These are phyloP conservation scores for Acer saccharum DNA, from an alignment of 345 rosid species.

Conservation along the genomic window DNA sequence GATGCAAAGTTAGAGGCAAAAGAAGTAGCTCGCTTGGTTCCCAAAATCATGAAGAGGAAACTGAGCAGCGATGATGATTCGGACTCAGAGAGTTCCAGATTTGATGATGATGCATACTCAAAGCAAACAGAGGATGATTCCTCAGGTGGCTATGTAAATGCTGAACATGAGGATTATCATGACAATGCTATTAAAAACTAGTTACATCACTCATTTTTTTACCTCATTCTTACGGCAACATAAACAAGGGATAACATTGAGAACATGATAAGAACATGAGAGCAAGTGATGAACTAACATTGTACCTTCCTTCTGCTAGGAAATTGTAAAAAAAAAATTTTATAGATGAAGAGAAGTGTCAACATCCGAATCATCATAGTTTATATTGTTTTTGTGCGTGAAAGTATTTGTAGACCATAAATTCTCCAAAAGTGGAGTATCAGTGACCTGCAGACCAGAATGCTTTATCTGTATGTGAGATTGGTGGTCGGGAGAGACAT, in stretches of 20 bases:
- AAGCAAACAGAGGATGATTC: conserved; percentile 39
- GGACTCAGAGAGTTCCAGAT: conserved; percentile 32
- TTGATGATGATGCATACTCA: conserved; percentile 41
- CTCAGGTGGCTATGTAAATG: conserved; percentile 47
- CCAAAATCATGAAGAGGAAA: conserved; percentile 77
- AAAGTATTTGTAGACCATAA: conserved; percentile 23
- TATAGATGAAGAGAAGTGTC: conserved; percentile 1
- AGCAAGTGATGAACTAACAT: conserved; percentile 24
- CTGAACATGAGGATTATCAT: conserved; percentile 47
- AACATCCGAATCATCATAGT: conserved; percentile 12
- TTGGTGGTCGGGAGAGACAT: conserved; percentile 17
- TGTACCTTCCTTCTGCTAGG: conserved; percentile 7
- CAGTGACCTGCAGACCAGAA: conserved; percentile 21
- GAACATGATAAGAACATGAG: conserved; percentile 24
- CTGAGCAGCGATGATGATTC: conserved; percentile 69
- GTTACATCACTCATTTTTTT: conserved; percentile 25
- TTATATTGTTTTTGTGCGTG: conserved; percentile 20
- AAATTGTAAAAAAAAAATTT: conserved; percentile 8
- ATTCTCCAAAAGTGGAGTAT: conserved; percentile 27
- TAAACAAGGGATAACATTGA: conserved; percentile 22
- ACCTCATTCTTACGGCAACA: conserved; percentile 27
- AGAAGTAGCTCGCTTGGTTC: conserved; percentile 69
- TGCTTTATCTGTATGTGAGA: conserved; percentile 22
- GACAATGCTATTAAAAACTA: conserved; percentile 26
- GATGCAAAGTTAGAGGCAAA: conserved; percentile 54